Percentiles rank a stretch among this genome's conserved stretches.
phyloP scores from a whole-genome alignment of 2,329 filamentous ascomycete species.

The Tolypocladium inflatum region DNA sequence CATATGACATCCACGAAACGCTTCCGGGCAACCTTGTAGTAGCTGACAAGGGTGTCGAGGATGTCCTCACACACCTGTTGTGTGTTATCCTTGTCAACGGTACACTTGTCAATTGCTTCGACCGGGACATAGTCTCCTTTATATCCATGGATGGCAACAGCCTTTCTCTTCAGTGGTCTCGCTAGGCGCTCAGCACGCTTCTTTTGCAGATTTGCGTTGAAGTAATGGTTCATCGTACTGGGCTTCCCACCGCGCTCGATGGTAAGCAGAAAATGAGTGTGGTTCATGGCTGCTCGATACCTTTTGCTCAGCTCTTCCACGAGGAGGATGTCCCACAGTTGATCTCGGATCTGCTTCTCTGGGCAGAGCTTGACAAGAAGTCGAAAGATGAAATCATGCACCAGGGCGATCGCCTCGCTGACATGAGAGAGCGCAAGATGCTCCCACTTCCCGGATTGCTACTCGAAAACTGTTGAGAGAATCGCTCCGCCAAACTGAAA shows the following conservation, averaged over 20 bases:
- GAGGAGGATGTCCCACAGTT: constrained; percentile 34
- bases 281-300: constrained; percentile 38
- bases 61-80: constrained; percentile 38
- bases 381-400: constrained; percentile 41
- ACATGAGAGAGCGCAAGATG: constrained; percentile 37
- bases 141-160: neutral
- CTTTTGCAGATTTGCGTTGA: constrained; percentile 29
- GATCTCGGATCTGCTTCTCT: constrained; percentile 29
- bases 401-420: constrained; percentile 36
- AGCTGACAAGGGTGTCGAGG: constrained; percentile 49
- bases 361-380: constrained; percentile 32
- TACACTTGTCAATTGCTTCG: neutral
- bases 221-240: constrained; percentile 43
- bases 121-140: too few species aligned
- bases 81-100: constrained; percentile 14
- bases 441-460: constrained; percentile 46
- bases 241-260: constrained; percentile 38
- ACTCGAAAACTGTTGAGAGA: constrained; percentile 36
- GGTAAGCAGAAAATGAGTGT: constrained; percentile 40
- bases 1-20: constrained; percentile 56
- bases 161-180: neutral
- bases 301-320: constrained; percentile 31
- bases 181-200: constrained; percentile 7
- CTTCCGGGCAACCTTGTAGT: constrained; percentile 51
- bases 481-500: constrained; percentile 27